Evolutionary conservation across 116 monocot species (phyloP).

Genomic region (Posidonia oceanica): DNA sequence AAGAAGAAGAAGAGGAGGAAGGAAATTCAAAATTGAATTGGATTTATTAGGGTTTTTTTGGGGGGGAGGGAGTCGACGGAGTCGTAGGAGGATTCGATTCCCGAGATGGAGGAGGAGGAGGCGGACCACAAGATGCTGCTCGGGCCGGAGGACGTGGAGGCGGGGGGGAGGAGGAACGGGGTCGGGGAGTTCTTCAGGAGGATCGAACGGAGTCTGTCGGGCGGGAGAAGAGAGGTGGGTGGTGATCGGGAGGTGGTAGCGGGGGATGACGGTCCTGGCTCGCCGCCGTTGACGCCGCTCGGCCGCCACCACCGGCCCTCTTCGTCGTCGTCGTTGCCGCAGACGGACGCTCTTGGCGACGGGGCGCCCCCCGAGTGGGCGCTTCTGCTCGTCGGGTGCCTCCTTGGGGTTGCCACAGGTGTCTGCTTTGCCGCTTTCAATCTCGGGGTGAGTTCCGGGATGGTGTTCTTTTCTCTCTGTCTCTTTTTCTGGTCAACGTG

Average conservation of each 20-base stretch:
- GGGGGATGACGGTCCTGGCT: no score
- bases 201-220: not conserved
- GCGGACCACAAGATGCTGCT: no score
- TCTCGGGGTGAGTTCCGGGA: constrained; percentile 50
- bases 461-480: not conserved
- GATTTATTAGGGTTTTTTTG: no score
- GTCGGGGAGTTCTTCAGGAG: not conserved
- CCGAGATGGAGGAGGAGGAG: not conserved
- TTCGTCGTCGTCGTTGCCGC: not conserved
- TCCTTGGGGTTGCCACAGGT: constrained; percentile 90
- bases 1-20: not conserved
- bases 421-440: constrained; percentile 94
- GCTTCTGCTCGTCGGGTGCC: constrained; percentile 86
- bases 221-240: not conserved
- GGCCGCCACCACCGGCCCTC: no score
- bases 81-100: not conserved
- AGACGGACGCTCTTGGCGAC: constrained; percentile 51
- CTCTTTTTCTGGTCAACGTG: not conserved
- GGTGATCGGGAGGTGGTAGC: not conserved
- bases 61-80: not conserved
- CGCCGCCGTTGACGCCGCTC: no score
- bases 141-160: not conserved
- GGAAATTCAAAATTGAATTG: not conserved
- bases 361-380: constrained; percentile 99
- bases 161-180: not conserved